Conservation (phyloP, 176 grass and related monocot species). For the Ananas comosus region DNA sequence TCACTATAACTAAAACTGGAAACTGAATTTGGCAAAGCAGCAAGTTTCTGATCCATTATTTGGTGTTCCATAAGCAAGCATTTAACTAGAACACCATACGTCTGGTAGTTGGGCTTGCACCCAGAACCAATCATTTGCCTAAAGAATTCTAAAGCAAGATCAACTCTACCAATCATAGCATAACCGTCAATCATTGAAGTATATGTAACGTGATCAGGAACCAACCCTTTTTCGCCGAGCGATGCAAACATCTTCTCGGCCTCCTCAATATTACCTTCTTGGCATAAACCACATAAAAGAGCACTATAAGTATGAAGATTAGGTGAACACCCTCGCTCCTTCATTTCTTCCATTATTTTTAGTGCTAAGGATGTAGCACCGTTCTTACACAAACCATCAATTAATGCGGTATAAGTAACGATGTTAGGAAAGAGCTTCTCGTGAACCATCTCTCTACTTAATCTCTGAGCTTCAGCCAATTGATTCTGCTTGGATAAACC, state of each 20-base stretch:
- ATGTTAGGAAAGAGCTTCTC: slow-evolving; percentile 43
- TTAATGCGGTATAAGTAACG: slow-evolving; percentile 54
- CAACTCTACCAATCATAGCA: slow-evolving; percentile 37
- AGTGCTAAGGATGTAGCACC: slow-evolving; percentile 35
- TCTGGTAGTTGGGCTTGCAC: slow-evolving; percentile 38
- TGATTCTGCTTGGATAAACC: slow-evolving; percentile 40
- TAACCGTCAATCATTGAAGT: slow-evolving; percentile 48
- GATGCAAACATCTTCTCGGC: slow-evolving; percentile 42
- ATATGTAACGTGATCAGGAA: slow-evolving; percentile 46
- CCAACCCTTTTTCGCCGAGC: slow-evolving; percentile 34
- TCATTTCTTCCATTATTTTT: slow-evolving; percentile 46
- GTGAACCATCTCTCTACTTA: slow-evolving; percentile 38
- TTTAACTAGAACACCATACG: slow-evolving; percentile 48
- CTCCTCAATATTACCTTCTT: slow-evolving; percentile 39
- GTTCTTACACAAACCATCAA: slow-evolving; percentile 59
- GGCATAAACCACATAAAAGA: slow-evolving; percentile 44
- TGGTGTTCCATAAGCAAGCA: slow-evolving; percentile 41
- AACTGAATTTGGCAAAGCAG: slow-evolving; percentile 31
- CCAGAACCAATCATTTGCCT: slow-evolving; percentile 36
- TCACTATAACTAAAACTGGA: slow-evolving; percentile 21
- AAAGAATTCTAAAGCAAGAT: slow-evolving; percentile 35
- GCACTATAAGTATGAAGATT: slow-evolving; percentile 56
- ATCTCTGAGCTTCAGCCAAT: slow-evolving; percentile 35
- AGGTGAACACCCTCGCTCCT: slow-evolving; percentile 25
- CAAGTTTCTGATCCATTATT: slow-evolving; percentile 32